Evolutionary conservation across 2,329 filamentous ascomycete species (phyloP).

Genomic region (Pestalotiopsis sp.): DNA sequence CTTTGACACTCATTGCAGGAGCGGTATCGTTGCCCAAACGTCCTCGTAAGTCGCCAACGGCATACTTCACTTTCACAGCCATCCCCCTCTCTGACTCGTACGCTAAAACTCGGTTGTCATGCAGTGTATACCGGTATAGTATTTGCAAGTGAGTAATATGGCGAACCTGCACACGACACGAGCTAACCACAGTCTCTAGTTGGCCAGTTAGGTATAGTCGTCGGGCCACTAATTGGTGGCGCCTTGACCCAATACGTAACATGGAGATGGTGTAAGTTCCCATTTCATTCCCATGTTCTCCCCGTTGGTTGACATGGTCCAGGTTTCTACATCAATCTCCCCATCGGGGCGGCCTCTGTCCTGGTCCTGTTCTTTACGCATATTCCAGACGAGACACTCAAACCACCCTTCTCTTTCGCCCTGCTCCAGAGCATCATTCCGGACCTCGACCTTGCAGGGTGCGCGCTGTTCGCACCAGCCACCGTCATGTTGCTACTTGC

Average conservation of each 20-base stretch:
- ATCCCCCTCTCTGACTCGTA: neutral
- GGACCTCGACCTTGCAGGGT: slow-evolving; percentile 42
- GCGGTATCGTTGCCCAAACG: slow-evolving; percentile 34
- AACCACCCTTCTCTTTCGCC: slow-evolving; percentile 18
- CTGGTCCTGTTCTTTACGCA: slow-evolving; percentile 29
- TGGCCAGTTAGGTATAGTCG: slow-evolving; percentile 43
- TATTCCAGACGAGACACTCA: slow-evolving; percentile 35
- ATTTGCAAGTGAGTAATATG: neutral
- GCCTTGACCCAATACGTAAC: slow-evolving; percentile 39
- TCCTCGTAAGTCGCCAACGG: slow-evolving; percentile 18
- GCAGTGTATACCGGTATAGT: neutral
- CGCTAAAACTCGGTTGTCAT: neutral
- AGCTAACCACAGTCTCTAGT: slow-evolving; percentile 16
- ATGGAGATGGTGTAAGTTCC: slow-evolving; percentile 46
- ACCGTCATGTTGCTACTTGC: slow-evolving; percentile 45
- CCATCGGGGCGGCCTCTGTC: slow-evolving; percentile 36
- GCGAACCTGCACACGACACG: fast-evolving
- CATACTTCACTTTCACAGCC: neutral
- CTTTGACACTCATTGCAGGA: slow-evolving; percentile 43
- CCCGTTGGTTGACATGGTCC: neutral
- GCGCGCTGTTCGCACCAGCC: slow-evolving; percentile 38
- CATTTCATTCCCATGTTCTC: neutral
- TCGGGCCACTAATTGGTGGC: slow-evolving; percentile 49
- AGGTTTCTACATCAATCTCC: slow-evolving; percentile 42
- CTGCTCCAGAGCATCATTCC: slow-evolving; percentile 21